A percentile compares a stretch with the other conserved stretches of the same genome.
These are phyloP conservation scores for Coemansia sp. DNA, from an alignment of 192 early-diverging fungal genomes.

Conservation along the genomic window DNA sequence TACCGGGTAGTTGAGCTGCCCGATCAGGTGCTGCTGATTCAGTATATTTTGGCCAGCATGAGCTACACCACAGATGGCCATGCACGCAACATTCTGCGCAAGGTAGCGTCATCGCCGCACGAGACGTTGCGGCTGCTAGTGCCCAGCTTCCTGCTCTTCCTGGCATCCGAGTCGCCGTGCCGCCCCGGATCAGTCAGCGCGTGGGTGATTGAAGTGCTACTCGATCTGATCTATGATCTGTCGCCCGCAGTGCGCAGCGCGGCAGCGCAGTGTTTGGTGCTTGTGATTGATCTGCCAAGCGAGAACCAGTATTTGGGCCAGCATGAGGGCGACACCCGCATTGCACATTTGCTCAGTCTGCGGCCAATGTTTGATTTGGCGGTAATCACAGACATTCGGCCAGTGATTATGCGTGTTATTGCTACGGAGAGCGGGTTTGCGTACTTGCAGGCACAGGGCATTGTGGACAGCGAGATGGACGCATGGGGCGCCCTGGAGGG, in stretches of 20 bases:
- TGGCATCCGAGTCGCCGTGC: slow-evolving; percentile 40
- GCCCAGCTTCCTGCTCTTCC: slow-evolving; percentile 43
- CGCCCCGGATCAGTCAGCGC: slow-evolving; percentile 36
- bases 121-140: slow-evolving; percentile 44
- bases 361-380: slow-evolving; percentile 49
- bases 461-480: slow-evolving; percentile 53
- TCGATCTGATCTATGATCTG: slow-evolving; percentile 35
- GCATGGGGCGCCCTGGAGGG: slow-evolving; percentile 53
- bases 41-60: slow-evolving; percentile 54
- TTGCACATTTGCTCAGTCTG: slow-evolving; percentile 29
- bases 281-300: slow-evolving; percentile 36
- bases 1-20: slow-evolving; percentile 54
- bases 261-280: slow-evolving; percentile 46
- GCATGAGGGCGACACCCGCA: slow-evolving; percentile 25
- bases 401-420: slow-evolving; percentile 37
- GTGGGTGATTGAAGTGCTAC: slow-evolving; percentile 50
- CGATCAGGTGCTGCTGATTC: slow-evolving; percentile 49
- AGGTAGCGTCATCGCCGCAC: slow-evolving; percentile 46
- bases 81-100: slow-evolving; percentile 48
- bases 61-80: slow-evolving; percentile 38
- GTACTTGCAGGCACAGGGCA: slow-evolving; percentile 34
- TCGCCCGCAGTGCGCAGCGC: slow-evolving; percentile 39
- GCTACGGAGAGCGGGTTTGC: slow-evolving; percentile 40
- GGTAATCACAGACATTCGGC: slow-evolving; percentile 49
- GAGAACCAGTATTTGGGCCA: slow-evolving; percentile 45